Conservation (phyloP, 2,329 filamentous ascomycete species). For the Fusarium sp. region DNA sequence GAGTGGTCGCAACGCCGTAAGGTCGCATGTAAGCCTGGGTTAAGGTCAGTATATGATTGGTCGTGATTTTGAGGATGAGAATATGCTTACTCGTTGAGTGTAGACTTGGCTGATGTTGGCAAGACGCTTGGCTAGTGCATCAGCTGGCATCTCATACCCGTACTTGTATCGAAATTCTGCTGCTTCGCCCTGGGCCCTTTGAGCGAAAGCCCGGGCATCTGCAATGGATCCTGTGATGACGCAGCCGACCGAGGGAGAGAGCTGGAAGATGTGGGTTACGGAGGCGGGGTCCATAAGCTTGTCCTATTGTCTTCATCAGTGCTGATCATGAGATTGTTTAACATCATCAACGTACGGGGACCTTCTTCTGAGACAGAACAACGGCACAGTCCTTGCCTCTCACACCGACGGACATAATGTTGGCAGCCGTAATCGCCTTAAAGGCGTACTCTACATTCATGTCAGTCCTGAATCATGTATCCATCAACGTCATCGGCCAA, state of each 20-base stretch:
- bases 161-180: constrained; percentile 99
- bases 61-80: constrained; percentile 17
- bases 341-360: constrained; percentile 74
- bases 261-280: constrained; percentile 96
- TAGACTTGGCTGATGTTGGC: constrained; percentile 99
- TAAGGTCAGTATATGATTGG: constrained; percentile 38
- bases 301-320: constrained; percentile 68
- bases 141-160: constrained; percentile 99
- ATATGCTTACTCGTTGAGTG: constrained; percentile 81
- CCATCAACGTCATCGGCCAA: constrained; percentile 28
- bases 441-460: constrained; percentile 90
- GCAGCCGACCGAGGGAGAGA: constrained; percentile 95
- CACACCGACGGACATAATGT: constrained; percentile 97
- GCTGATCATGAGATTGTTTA: not conserved
- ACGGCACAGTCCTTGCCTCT: constrained; percentile 97
- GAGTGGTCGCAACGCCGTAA: constrained; percentile 91
- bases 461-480: constrained; percentile 36
- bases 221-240: constrained; percentile 99
- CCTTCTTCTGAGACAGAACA: constrained; percentile 98
- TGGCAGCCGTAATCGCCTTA: constrained; percentile 99
- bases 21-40: constrained; percentile 92
- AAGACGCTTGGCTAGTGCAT: constrained; percentile 93
- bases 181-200: constrained; percentile 92
- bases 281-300: constrained; percentile 98
- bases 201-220: constrained; percentile 92